Percentiles rank a stretch among this genome's conserved stretches.
Evolutionary conservation across 2,329 filamentous ascomycete genomes (phyloP).

Genomic region (Leptographium lundbergii): DNA sequence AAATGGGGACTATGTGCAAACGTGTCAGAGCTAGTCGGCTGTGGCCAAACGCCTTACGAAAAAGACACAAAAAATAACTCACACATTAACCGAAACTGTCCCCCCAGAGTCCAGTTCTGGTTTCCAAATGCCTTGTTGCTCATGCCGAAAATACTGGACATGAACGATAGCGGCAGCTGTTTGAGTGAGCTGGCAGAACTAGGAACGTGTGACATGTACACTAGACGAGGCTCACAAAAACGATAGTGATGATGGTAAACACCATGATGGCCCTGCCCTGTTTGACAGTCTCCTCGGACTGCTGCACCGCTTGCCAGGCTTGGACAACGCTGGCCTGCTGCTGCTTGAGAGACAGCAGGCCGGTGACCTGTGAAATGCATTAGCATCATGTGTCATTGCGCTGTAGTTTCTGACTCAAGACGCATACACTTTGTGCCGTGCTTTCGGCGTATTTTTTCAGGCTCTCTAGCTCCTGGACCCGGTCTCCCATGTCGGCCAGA

Average conservation of each 20-base stretch:
- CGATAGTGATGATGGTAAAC: slow-evolving; percentile 32
- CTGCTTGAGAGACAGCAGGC: slow-evolving; percentile 29
- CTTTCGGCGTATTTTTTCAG: slow-evolving; percentile 20
- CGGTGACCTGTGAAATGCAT: slow-evolving; percentile 18
- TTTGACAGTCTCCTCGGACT: slow-evolving; percentile 25
- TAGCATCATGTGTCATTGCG: too few relatives aligned
- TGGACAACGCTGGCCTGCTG: slow-evolving; percentile 33
- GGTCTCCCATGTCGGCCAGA: slow-evolving; percentile 14
- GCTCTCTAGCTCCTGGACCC: slow-evolving; percentile 22
- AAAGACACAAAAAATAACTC: slow-evolving; percentile 5
- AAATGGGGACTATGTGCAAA: slow-evolving; percentile 3
- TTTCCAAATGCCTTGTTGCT: slow-evolving; percentile 12
- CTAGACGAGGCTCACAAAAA: slow-evolving; percentile 24
- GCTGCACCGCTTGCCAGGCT: slow-evolving; percentile 25
- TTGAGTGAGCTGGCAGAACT: neutral
- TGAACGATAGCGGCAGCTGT: slow-evolving; percentile 25
- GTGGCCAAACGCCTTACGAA: neutral
- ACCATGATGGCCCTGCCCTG: slow-evolving; percentile 32
- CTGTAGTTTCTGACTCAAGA: neutral
- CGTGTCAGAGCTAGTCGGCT: neutral
- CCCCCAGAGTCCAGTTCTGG: neutral
- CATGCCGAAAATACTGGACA: slow-evolving; percentile 27
- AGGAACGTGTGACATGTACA: too few relatives aligned
- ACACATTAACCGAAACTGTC: slow-evolving; percentile 13
- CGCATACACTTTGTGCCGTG: slow-evolving; percentile 21